Evolutionary conservation across 1,284 basidiomycete genomes (phyloP).

Genomic region (Vanrija sp.): DNA sequence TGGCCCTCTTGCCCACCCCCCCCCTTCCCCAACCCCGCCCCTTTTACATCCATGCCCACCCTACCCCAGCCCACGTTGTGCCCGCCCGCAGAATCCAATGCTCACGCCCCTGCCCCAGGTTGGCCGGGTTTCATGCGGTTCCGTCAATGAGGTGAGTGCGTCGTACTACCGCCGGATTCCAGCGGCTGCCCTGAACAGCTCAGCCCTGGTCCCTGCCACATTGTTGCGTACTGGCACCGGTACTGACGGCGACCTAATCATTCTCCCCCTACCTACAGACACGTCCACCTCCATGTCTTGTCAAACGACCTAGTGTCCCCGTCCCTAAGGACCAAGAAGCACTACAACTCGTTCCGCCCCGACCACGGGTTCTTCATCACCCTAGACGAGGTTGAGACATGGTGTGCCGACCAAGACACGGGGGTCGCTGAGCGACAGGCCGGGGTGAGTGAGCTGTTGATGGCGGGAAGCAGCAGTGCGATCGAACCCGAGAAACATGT

Average conservation of each 20-base stretch:
- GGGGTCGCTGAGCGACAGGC: constrained; percentile 51
- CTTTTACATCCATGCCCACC: too few relatives aligned
- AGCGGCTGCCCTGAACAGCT: neutral
- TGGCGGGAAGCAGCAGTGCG: neutral
- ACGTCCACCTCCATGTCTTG: constrained; percentile 81
- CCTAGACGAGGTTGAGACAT: constrained; percentile 67
- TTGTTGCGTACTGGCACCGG: neutral
- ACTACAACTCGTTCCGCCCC: constrained; percentile 92
- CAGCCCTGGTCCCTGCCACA: neutral
- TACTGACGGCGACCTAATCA: neutral
- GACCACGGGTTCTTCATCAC: constrained; percentile 79
- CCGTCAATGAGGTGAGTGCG: constrained; percentile 57
- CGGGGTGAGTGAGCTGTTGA: constrained; percentile 39
- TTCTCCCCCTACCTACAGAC: constrained; percentile 56
- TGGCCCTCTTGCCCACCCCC: too few relatives aligned
- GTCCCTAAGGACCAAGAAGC: constrained; percentile 81
- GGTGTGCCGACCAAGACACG: constrained; percentile 52
- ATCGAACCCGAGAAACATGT: neutral
- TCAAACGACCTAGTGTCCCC: constrained; percentile 74
- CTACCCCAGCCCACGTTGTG: too few relatives aligned
- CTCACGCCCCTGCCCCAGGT: too few relatives aligned
- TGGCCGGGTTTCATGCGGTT: constrained; percentile 74
- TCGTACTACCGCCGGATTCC: neutral
- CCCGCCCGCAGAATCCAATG: too few relatives aligned
- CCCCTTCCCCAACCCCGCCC: too few relatives aligned